A percentile compares a stretch with the other conserved stretches of the same genome.
phyloP scores from a whole-genome alignment of 2,329 filamentous ascomycete species.

The Chaetomiaceae sp. region DNA sequence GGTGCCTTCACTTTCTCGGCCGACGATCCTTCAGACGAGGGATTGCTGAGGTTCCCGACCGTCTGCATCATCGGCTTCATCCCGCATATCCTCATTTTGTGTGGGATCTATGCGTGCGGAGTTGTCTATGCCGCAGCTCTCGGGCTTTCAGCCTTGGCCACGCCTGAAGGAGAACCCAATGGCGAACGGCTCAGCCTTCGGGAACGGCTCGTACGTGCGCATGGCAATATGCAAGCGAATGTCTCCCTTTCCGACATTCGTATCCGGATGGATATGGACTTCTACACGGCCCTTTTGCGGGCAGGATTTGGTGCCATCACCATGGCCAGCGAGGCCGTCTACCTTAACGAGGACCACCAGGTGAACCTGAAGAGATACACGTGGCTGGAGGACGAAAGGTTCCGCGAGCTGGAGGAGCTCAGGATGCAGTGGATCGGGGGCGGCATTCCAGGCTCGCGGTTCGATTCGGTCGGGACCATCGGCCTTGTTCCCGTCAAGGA shows the following conservation, averaged over 20 bases:
- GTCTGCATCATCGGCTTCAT: conserved; percentile 95
- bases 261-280: conserved; percentile 85
- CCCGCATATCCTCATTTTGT: conserved; percentile 81
- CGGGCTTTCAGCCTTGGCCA: conserved; percentile 65
- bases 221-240: conserved; percentile 88
- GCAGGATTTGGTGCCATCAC: conserved; percentile 85
- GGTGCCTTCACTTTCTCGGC: conserved; percentile 62
- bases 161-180: conserved; percentile 45
- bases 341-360: conserved; percentile 80
- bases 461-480: conserved; percentile 51
- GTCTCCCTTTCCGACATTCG: conserved; percentile 76
- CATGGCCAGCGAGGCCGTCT: conserved; percentile 92
- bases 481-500: conserved; percentile 53
- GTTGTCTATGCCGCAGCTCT: conserved; percentile 76
- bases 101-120: conserved; percentile 71
- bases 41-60: conserved; percentile 81
- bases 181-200: conserved; percentile 39
- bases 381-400: conserved; percentile 86
- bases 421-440: conserved; percentile 48
- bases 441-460: conserved; percentile 43
- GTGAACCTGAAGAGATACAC: conserved; percentile 73
- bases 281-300: conserved; percentile 85
- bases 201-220: conserved; percentile 65
- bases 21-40: conserved; percentile 56
- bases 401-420: conserved; percentile 67